These are phyloP conservation scores for Mycena capillaripes DNA, from an alignment of 768 basidiomycete species.

Conservation along the genomic window DNA sequence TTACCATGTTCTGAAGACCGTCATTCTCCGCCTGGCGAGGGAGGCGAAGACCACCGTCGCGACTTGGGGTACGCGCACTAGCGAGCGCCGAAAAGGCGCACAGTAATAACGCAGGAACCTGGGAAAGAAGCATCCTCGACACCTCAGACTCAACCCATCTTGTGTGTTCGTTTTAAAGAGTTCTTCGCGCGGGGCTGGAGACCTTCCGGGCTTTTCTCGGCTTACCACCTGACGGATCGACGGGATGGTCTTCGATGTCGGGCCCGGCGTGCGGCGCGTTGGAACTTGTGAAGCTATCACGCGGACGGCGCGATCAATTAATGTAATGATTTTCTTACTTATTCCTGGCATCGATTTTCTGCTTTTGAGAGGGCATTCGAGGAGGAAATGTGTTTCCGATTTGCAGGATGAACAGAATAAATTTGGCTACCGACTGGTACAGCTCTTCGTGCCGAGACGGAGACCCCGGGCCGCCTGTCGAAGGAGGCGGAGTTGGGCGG, in stretches of 20 bases:
- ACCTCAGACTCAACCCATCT: neutral
- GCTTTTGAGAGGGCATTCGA: no score
- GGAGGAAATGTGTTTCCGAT: neutral
- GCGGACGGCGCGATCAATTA: slow-evolving; percentile 5
- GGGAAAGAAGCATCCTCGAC: slow-evolving; percentile 23
- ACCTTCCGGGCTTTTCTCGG: slow-evolving; percentile 26
- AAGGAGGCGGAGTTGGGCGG: neutral
- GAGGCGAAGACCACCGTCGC: slow-evolving; percentile 6
- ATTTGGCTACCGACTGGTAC: no score
- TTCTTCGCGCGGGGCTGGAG: neutral
- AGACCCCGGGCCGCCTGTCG: neutral
- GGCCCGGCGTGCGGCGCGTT: slow-evolving; percentile 3
- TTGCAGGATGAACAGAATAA: no score
- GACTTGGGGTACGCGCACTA: neutral
- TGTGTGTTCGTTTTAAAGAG: slow-evolving; percentile 19
- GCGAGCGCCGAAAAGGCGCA: slow-evolving; percentile 8
- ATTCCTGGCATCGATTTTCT: neutral
- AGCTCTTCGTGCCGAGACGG: neutral
- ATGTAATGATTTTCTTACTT: neutral
- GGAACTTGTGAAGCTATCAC: slow-evolving; percentile 18
- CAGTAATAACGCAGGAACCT: neutral
- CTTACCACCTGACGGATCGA: slow-evolving; percentile 26
- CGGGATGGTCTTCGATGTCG: neutral
- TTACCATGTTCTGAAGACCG: slow-evolving; percentile 51
- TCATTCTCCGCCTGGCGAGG: slow-evolving; percentile 34